phyloP scores from a whole-genome alignment of 2,329 filamentous ascomycete species.

The Emergomyces pasteurianus region DNA sequence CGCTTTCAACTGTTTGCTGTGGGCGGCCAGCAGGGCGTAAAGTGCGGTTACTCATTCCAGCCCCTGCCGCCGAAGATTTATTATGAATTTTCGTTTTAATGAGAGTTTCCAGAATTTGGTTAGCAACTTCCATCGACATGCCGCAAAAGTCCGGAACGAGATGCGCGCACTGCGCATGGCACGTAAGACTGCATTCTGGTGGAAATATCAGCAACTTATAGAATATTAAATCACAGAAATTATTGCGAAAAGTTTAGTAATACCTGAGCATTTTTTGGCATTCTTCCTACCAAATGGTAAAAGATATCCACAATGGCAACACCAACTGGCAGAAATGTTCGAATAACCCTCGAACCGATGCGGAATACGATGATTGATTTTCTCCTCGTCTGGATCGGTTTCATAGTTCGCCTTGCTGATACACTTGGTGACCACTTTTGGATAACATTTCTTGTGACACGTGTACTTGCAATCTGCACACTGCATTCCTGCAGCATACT shows the following conservation, averaged over 20 bases:
- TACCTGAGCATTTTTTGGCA: constrained; percentile 80
- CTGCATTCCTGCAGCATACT: constrained; percentile 97
- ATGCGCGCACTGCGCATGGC: constrained; percentile 82
- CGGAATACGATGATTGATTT: constrained; percentile 98
- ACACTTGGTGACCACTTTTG: constrained; percentile 95
- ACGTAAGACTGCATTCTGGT: constrained; percentile 78
- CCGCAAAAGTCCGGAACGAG: constrained; percentile 97
- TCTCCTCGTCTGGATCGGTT: constrained; percentile 95
- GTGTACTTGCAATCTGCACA: constrained; percentile 99
- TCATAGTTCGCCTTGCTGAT: constrained; percentile 99
- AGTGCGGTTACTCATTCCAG: constrained; percentile 52
- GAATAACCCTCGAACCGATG: constrained; percentile 95
- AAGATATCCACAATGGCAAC: constrained; percentile 95
- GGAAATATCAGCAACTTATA: constrained; percentile 7
- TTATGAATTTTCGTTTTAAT: constrained; percentile 64
- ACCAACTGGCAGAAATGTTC: constrained; percentile 98
- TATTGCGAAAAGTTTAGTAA: constrained; percentile 15
- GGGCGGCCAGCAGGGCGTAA: constrained; percentile 45
- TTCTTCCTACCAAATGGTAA: constrained; percentile 92
- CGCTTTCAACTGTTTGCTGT: constrained; percentile 24
- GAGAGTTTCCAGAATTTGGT: constrained; percentile 82
- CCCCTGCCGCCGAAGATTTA: constrained; percentile 38
- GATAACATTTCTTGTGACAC: constrained; percentile 95
- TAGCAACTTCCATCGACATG: constrained; percentile 97
- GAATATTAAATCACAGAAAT: neutral